Conservation (phyloP, 2,329 filamentous ascomycete species). For the Colletotrichum spaethianum region DNA sequence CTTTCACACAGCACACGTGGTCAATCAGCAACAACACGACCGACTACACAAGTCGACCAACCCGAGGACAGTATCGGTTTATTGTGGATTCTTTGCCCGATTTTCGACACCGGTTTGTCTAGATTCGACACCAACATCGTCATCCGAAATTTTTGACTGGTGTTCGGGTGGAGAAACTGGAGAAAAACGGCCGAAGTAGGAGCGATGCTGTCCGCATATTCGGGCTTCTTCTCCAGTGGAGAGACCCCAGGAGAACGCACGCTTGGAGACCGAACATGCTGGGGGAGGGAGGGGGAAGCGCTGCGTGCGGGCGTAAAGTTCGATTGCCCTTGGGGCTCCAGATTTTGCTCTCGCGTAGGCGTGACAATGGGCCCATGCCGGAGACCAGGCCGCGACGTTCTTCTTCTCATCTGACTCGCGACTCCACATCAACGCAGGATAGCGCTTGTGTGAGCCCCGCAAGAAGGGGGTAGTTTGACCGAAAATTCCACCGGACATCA, state of each 20-base stretch:
- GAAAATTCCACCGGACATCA: conserved; percentile 11
- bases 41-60: conserved; percentile 11
- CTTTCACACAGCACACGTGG: background rate
- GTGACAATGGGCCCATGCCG: conserved; percentile 10
- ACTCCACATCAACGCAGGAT: conserved; percentile 14
- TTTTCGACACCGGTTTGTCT: conserved; percentile 19
- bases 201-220: conserved; percentile 34
- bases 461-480: conserved; percentile 14
- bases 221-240: conserved; percentile 32
- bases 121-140: conserved; percentile 34
- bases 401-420: conserved; percentile 14
- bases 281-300: conserved; percentile 12
- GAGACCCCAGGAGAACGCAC: conserved; percentile 29
- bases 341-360: conserved; percentile 5
- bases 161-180: conserved; percentile 36
- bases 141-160: conserved; percentile 32
- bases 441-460: conserved; percentile 9
- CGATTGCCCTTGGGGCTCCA: conserved; percentile 15
- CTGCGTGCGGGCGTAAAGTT: conserved; percentile 2
- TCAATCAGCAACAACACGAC: conserved; percentile 1
- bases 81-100: conserved; percentile 21
- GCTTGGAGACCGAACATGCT: conserved; percentile 21
- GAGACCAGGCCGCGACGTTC: background rate
- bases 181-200: conserved; percentile 39
- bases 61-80: conserved; percentile 19